A percentile compares a stretch with the other conserved stretches of the same genome.
Conservation (phyloP, 2,329 filamentous ascomycete genomes). For the Claviceps spartinae region DNA sequence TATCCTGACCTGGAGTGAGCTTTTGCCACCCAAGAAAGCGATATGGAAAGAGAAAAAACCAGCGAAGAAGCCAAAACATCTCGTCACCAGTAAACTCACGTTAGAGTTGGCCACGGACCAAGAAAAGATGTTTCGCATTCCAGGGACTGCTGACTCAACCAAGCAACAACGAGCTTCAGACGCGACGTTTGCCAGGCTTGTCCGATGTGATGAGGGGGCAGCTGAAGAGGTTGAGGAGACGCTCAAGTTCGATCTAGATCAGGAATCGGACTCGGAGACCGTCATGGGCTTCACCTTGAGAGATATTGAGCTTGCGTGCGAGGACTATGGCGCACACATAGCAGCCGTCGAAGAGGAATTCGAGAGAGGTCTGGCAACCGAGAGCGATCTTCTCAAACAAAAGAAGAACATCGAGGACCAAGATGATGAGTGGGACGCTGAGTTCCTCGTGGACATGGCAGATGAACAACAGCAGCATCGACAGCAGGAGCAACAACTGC, state of each 20-base stretch:
- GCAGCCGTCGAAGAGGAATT: conserved; percentile 30
- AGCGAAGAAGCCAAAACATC: conserved; percentile 61
- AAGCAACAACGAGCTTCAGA: conserved; percentile 41
- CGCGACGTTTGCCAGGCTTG: conserved; percentile 32
- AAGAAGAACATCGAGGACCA: conserved; percentile 23
- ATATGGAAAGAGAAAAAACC: conserved; percentile 69
- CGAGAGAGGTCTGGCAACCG: conserved; percentile 17
- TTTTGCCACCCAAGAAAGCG: conserved; percentile 71
- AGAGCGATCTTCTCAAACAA: conserved; percentile 17
- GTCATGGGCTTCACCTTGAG: conserved; percentile 63
- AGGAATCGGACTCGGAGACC: conserved; percentile 45
- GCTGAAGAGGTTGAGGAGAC: conserved; percentile 20
- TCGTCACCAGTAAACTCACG: conserved; percentile 77
- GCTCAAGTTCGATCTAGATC: conserved; percentile 32
- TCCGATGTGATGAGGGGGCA: conserved; percentile 30
- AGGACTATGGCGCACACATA: conserved; percentile 66
- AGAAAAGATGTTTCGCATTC: conserved; percentile 71
- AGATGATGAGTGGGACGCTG: conserved; percentile 50
- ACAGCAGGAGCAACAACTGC: conserved; percentile 10
- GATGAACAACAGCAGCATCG: conserved; percentile 23
- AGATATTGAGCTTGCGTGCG: conserved; percentile 74
- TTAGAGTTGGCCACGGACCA: conserved; percentile 79
- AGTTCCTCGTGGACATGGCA: conserved; percentile 39
- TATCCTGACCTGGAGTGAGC: conserved; percentile 64
- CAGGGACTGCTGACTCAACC: conserved; percentile 42